Evolutionary conservation across 2,329 filamentous ascomycete species (phyloP).

Genomic region (Diaporthe destruens): DNA sequence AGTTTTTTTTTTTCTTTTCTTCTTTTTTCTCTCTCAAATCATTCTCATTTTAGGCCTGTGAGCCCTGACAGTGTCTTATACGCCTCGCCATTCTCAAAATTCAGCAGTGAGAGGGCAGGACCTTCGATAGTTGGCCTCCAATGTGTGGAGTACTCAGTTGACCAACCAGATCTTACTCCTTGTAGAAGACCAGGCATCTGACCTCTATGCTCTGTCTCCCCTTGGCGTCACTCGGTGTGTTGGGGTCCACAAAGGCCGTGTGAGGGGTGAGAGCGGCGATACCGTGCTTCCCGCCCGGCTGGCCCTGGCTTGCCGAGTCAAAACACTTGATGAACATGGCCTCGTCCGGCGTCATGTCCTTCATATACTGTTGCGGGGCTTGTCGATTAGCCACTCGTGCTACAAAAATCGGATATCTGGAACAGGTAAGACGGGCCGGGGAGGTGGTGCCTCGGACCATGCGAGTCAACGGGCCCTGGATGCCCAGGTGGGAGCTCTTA

Average conservation of each 20-base stretch:
- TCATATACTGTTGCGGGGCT: conserved; percentile 60
- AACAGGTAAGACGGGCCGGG: neutral
- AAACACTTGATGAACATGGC: conserved; percentile 66
- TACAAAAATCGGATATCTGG: neutral
- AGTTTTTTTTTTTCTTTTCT: no score
- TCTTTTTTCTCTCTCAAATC: no score
- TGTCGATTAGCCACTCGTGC: neutral
- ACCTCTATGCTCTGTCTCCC: conserved; percentile 74
- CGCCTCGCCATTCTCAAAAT: no score
- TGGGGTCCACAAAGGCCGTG: conserved; percentile 68
- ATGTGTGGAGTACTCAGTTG: no score
- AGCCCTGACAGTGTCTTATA: no score
- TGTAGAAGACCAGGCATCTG: conserved; percentile 72
- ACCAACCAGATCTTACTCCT: conserved; percentile 48
- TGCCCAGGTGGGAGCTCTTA: neutral
- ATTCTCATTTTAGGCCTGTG: no score
- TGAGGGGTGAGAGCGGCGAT: conserved; percentile 63
- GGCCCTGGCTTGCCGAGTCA: conserved; percentile 59
- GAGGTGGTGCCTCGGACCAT: no score
- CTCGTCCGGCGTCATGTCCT: conserved; percentile 73
- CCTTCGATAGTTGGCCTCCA: neutral
- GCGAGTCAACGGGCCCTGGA: no score
- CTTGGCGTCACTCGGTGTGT: conserved; percentile 61
- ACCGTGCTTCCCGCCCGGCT: conserved; percentile 53
- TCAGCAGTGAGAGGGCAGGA: no score